A percentile compares a stretch with the other conserved stretches of the same genome.
phyloP scores from a whole-genome alignment of 2,329 filamentous ascomycete genomes.

The Chaetoscypha palmicola region DNA sequence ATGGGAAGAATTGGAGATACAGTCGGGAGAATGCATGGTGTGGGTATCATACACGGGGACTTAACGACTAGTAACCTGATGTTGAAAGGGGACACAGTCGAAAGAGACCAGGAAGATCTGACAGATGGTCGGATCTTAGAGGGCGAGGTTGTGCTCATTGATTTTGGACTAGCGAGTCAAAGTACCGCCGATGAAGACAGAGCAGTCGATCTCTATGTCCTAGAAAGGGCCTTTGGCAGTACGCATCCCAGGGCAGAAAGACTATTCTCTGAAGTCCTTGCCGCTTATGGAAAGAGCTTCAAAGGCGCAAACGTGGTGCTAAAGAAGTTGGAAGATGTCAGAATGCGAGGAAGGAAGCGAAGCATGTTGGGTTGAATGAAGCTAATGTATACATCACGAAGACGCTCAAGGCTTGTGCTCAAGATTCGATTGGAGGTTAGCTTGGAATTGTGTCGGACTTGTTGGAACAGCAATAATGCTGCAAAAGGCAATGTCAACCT shows the following conservation, averaged over 20 bases:
- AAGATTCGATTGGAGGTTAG: too few species aligned
- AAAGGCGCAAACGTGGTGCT: conserved; percentile 70
- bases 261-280: conserved; percentile 66
- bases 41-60: conserved; percentile 90
- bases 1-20: conserved; percentile 65
- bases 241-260: conserved; percentile 83
- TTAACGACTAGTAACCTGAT: conserved; percentile 97
- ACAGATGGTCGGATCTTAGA: conserved; percentile 35
- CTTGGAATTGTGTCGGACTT: too few species aligned
- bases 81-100: conserved; percentile 42
- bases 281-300: conserved; percentile 66
- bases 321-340: conserved; percentile 81
- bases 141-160: conserved; percentile 83
- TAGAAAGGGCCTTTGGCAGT: conserved; percentile 89
- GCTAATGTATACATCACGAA: neutral
- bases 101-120: conserved; percentile 16
- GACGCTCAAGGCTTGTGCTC: too few species aligned
- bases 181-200: conserved; percentile 82
- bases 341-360: conserved; percentile 88
- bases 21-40: conserved; percentile 69
- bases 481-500: too few species aligned
- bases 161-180: conserved; percentile 85
- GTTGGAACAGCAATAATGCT: too few species aligned
- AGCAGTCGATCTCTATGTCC: conserved; percentile 91
- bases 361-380: conserved; percentile 82